Evolutionary conservation across 169 alveolate species (phyloP).

Genomic region (Plasmodium vinckei): DNA sequence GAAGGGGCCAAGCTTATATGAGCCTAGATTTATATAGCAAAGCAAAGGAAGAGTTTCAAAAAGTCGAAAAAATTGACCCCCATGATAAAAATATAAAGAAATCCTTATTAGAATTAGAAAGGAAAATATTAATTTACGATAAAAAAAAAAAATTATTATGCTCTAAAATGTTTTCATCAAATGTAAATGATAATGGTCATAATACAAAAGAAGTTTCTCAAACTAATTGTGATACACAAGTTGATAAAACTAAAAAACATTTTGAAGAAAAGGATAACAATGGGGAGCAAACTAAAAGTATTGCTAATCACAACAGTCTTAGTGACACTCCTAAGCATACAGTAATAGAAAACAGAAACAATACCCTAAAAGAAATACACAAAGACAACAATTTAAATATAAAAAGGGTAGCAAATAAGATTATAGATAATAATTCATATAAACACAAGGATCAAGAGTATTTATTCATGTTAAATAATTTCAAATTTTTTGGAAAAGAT

Average conservation of each 20-base stretch:
- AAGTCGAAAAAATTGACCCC: slow-evolving; percentile 50
- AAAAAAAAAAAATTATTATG: slow-evolving; percentile 63
- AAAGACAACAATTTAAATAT: not conserved
- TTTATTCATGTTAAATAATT: slow-evolving; percentile 10
- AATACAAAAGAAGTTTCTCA: not conserved
- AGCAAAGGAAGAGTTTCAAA: slow-evolving; percentile 47
- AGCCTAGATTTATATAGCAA: slow-evolving; percentile 51
- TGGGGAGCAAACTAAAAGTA: no score
- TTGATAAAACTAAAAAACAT: slow-evolving; percentile 7
- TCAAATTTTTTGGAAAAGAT: slow-evolving; percentile 19
- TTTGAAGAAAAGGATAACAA: not conserved
- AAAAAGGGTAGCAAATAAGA: not conserved
- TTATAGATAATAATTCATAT: not conserved
- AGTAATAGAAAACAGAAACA: not conserved
- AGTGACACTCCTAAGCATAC: not conserved
- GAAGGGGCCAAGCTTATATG: slow-evolving; percentile 76
- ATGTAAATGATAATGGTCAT: not conserved
- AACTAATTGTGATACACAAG: not conserved
- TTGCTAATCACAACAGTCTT: not conserved
- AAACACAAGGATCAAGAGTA: slow-evolving; percentile 13
- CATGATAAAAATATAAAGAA: slow-evolving; percentile 36
- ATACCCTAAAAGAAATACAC: not conserved
- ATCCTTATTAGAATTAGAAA: slow-evolving; percentile 25
- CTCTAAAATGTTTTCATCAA: slow-evolving; percentile 47
- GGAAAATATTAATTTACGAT: slow-evolving; percentile 31